Conservation (phyloP, 495 filamentous ascomycete genomes). For the Podospora comata region DNA sequence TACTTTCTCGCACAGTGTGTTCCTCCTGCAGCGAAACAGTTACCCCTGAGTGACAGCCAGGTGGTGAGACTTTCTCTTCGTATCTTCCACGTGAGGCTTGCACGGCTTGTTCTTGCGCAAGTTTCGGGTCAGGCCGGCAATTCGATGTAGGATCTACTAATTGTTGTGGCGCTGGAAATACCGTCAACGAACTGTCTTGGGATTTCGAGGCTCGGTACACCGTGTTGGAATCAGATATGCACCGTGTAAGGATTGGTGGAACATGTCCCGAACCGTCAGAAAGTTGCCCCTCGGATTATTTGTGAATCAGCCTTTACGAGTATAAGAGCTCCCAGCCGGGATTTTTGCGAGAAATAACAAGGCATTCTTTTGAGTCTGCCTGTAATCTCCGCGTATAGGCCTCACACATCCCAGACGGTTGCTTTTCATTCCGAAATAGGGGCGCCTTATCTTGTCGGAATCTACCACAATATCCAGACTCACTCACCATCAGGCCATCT, state of each 20-base stretch:
- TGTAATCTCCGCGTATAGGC: neutral
- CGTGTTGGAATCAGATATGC: neutral
- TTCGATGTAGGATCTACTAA: neutral
- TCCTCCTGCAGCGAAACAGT: neutral
- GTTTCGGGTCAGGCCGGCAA: neutral
- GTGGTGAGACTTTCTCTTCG: neutral
- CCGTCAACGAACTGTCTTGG: neutral
- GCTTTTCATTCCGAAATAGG: neutral
- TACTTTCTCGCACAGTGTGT: constrained; percentile 1
- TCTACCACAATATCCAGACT: neutral
- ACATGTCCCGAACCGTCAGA: no score
- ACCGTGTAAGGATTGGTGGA: neutral
- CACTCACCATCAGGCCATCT: neutral
- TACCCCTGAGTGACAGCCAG: neutral
- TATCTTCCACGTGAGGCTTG: neutral
- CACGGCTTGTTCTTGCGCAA: neutral
- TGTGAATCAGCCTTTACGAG: no score
- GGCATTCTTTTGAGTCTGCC: neutral
- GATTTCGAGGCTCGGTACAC: neutral
- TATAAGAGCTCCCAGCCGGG: no score
- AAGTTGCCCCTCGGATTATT: no score
- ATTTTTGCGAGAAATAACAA: no score
- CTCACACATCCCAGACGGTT: neutral
- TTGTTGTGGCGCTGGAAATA: neutral
- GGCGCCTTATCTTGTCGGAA: neutral